phyloP scores from a whole-genome alignment of 139 green algal genomes.

The Ettlia oleoabundans region DNA sequence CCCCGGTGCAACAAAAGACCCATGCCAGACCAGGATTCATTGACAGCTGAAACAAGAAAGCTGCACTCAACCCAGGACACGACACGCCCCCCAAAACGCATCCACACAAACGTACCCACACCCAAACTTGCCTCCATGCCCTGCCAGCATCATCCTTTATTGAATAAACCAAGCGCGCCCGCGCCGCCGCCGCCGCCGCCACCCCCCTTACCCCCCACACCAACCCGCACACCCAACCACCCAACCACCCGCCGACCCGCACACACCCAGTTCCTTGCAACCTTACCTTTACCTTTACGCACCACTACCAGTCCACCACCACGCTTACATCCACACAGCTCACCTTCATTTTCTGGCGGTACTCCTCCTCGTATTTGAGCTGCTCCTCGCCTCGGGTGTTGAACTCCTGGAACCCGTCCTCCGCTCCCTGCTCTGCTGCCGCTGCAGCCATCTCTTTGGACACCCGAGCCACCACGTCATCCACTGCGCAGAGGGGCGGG shows the following conservation, averaged over 20 bases:
- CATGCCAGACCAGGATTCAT: no score
- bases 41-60: no score
- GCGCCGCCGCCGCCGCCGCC: no score
- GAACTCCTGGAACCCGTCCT: neutral
- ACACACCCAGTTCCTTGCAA: neutral
- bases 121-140: no score
- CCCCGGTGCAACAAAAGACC: no score
- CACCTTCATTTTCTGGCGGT: slow-evolving; percentile 29
- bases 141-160: no score
- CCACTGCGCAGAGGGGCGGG: neutral
- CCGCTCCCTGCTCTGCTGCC: neutral
- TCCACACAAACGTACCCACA: no score
- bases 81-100: no score
- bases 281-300: neutral
- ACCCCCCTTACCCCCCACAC: no score
- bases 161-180: no score
- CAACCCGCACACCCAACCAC: neutral
- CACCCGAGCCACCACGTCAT: slow-evolving; percentile 17
- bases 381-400: slow-evolving; percentile 20
- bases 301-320: neutral
- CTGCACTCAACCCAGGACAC: no score
- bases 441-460: neutral
- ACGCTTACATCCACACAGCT: neutral
- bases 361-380: slow-evolving; percentile 22
- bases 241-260: neutral